These are phyloP conservation scores for Epicoccum sorghinum DNA, from an alignment of 2,329 filamentous ascomycete species.

Conservation along the genomic window DNA sequence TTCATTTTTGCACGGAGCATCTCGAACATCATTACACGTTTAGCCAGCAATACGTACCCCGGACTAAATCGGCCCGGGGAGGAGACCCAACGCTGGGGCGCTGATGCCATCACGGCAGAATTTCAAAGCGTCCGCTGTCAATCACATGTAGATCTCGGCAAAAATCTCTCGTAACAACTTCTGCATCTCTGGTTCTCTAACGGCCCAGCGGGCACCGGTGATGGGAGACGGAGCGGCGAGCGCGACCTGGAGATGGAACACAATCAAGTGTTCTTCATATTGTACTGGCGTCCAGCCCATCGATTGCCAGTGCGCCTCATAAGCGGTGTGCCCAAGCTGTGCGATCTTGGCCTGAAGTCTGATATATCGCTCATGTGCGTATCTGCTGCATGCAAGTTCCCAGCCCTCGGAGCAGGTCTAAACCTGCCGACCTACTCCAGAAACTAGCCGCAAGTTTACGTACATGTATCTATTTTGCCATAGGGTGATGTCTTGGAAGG, in stretches of 20 bases:
- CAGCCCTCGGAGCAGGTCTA: conserved; percentile 22
- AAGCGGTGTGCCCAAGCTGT: neutral
- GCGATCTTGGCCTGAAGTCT: neutral
- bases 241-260: conserved; percentile 2
- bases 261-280: neutral
- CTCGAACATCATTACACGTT: neutral
- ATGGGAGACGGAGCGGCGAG: conserved; percentile 16
- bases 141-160: conserved; percentile 30
- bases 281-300: conserved; percentile 2
- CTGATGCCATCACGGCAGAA: conserved; percentile 4
- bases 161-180: conserved; percentile 34
- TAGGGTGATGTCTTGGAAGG: conserved; percentile 16
- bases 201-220: conserved; percentile 7
- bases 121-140: conserved; percentile 16
- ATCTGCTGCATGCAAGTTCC: conserved; percentile 16
- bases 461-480: conserved; percentile 27
- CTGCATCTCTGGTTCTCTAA: conserved; percentile 12
- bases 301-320: too few species aligned
- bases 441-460: conserved; percentile 29
- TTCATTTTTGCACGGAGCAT: neutral
- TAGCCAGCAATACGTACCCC: conserved; percentile 9
- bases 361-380: conserved; percentile 3
- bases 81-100: conserved; percentile 4
- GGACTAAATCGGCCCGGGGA: conserved; percentile 27
- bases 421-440: conserved; percentile 17